Conservation (phyloP, 2,329 filamentous ascomycete species). For the Ceratocystis cubensis region DNA sequence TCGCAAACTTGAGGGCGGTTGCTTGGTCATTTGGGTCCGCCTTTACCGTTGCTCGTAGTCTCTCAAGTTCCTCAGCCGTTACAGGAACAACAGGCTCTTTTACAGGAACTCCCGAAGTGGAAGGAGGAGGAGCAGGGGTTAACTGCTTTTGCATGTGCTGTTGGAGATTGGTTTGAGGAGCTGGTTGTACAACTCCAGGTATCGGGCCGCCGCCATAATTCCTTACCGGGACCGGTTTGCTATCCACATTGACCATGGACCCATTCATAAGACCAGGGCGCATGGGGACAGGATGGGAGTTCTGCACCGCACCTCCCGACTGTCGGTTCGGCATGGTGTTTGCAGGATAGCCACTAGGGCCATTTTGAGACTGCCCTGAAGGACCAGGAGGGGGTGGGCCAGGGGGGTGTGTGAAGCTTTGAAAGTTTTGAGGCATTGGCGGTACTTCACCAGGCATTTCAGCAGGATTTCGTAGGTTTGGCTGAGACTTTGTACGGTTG, state of each 20-base stretch:
- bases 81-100: conserved; percentile 42
- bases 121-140: conserved; percentile 24
- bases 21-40: conserved; percentile 59
- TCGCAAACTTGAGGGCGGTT: conserved; percentile 60
- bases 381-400: conserved; percentile 11
- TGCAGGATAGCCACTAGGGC: conserved; percentile 5
- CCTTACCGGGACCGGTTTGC: conserved; percentile 46
- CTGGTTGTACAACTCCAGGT: conserved; percentile 31
- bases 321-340: conserved; percentile 12
- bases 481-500: conserved; percentile 53
- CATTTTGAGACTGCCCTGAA: neutral
- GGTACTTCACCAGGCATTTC: conserved; percentile 59
- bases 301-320: conserved; percentile 13
- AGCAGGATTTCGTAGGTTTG: conserved; percentile 54
- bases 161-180: conserved; percentile 26
- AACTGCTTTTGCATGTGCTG: conserved; percentile 26
- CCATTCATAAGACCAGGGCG: conserved; percentile 50
- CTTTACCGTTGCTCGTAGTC: conserved; percentile 56
- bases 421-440: conserved; percentile 29
- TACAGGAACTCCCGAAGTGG: conserved; percentile 19
- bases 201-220: conserved; percentile 34
- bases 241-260: conserved; percentile 42
- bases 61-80: conserved; percentile 65
- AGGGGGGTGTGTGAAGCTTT: conserved; percentile 11
- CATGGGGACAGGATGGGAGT: conserved; percentile 48